Conservation (phyloP, 2,329 filamentous ascomycete genomes). For the Sporothrix phasma region DNA sequence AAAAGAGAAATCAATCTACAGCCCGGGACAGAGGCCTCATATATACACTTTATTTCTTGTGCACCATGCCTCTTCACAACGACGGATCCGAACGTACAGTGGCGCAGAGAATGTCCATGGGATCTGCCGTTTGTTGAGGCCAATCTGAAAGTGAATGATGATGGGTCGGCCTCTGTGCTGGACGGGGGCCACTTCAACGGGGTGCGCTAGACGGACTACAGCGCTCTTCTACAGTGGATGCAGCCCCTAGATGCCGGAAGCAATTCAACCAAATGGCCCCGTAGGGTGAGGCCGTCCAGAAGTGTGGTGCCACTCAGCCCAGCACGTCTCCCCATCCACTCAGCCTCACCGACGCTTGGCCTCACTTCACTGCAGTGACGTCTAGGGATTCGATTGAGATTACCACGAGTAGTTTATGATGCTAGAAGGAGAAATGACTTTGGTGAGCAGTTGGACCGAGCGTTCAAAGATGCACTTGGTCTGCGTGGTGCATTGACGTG, state of each 20-base stretch:
- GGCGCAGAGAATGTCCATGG: not conserved
- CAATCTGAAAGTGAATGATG: not conserved
- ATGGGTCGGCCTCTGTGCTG: not conserved
- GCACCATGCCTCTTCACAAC: no score
- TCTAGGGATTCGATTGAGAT: no score
- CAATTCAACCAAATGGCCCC: not conserved
- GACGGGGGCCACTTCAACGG: no score
- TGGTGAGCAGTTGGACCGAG: no score
- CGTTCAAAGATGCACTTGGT: no score
- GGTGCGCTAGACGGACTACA: no score
- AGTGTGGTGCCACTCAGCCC: not conserved
- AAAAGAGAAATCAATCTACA: not conserved
- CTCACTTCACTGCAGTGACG: not conserved
- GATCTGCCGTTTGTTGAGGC: not conserved
- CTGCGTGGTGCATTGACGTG: no score
- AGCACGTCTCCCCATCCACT: not conserved
- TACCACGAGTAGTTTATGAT: no score
- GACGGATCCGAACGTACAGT: no score
- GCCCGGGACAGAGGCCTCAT: no score
- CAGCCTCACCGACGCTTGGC: not conserved
- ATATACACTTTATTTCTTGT: no score
- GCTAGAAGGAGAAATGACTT: no score
- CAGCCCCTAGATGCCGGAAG: not conserved
- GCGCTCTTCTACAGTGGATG: not conserved
- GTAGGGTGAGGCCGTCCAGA: slow-evolving; percentile 1